Evolutionary conservation across 305 asterid genomes (phyloP).

Genomic region (Withania somnifera): DNA sequence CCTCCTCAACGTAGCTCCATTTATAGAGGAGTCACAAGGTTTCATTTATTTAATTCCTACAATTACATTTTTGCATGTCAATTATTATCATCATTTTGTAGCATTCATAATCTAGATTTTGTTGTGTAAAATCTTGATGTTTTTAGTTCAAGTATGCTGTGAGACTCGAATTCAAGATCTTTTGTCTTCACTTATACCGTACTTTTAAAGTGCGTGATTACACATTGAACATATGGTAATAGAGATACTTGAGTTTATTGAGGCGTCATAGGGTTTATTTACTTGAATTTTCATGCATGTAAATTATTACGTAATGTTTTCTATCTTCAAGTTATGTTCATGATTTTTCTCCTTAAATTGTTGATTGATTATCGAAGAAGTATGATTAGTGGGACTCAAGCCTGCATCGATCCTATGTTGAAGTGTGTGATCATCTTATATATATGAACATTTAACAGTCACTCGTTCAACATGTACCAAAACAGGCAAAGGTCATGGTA

Average conservation of each 20-base stretch:
- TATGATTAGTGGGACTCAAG: background rate
- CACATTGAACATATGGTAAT: too few species aligned
- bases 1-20: constrained; percentile 73
- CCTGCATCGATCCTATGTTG: background rate
- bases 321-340: background rate
- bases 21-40: constrained; percentile 84
- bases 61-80: background rate
- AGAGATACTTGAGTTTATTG: background rate
- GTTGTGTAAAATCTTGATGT: background rate
- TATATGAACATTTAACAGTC: background rate
- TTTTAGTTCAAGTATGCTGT: background rate
- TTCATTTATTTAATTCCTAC: background rate
- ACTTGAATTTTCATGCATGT: background rate
- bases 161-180: background rate
- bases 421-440: background rate
- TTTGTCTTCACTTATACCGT: background rate
- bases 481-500: accelerated
- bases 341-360: background rate
- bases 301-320: background rate
- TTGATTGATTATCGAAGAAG: background rate
- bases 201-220: background rate
- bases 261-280: background rate
- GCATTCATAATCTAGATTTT: too few species aligned
- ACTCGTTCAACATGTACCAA: background rate
- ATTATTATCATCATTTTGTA: background rate